Evolutionary conservation across 768 basidiomycete genomes (phyloP).

Genomic region (Leccinum sublutescens): DNA sequence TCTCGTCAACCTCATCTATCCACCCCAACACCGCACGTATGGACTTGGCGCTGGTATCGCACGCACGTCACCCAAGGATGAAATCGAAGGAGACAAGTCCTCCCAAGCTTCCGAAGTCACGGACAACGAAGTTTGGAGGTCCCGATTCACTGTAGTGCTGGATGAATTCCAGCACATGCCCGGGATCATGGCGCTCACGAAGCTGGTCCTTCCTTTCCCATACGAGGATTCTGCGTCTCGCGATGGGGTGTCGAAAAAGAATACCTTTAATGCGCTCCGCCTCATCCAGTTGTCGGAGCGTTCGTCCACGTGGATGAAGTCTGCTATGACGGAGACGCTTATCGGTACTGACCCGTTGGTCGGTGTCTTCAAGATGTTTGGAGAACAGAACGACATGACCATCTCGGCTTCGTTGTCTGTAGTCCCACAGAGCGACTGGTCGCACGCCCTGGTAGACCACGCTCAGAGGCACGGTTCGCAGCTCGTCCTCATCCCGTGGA

Average conservation of each 20-base stretch:
- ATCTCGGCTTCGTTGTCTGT: slow-evolving; percentile 73
- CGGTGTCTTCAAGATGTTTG: slow-evolving; percentile 76
- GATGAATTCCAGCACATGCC: slow-evolving; percentile 89
- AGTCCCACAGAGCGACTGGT: slow-evolving; percentile 71
- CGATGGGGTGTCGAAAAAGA: background rate
- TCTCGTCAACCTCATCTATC: slow-evolving; percentile 66
- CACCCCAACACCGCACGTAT: slow-evolving; percentile 55
- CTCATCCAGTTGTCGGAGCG: slow-evolving; percentile 88
- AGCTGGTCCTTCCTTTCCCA: slow-evolving; percentile 59
- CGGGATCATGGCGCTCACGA: slow-evolving; percentile 84
- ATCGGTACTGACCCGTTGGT: slow-evolving; percentile 70
- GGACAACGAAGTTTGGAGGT: slow-evolving; percentile 19
- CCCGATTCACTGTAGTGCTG: slow-evolving; percentile 79
- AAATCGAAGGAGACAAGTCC: background rate
- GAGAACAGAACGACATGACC: slow-evolving; percentile 60
- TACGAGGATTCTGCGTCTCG: slow-evolving; percentile 5
- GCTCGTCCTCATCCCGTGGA: slow-evolving; percentile 86
- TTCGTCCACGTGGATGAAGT: slow-evolving; percentile 83
- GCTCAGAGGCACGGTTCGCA: slow-evolving; percentile 58
- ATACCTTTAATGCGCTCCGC: slow-evolving; percentile 69
- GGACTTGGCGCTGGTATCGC: slow-evolving; percentile 23
- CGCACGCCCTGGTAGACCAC: slow-evolving; percentile 61
- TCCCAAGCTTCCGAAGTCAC: background rate
- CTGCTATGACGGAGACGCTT: slow-evolving; percentile 69
- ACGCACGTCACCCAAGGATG: background rate